Evolutionary conservation across 768 basidiomycete genomes (phyloP), one percentile per base, ranked within the genome.

Genomic region (Boletus speciosus): DNA sequence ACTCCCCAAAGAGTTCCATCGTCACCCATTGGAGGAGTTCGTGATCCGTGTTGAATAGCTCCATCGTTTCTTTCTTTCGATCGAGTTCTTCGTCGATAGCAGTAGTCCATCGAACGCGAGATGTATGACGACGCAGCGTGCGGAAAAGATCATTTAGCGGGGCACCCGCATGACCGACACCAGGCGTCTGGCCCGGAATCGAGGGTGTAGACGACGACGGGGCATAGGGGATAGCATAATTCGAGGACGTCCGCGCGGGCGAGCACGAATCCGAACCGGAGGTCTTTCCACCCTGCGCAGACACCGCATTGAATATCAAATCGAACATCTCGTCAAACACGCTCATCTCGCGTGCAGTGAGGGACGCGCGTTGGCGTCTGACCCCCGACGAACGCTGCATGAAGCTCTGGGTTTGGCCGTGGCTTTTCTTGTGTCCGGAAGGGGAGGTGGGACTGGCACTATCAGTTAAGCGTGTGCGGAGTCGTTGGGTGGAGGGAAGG

Each of bases 281-380:
- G 23, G 46, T 11, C 14, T 54, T 53, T n/a, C 47, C 55, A 9
- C 54, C 72, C 23, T 72, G 67, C 45, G 72, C 71, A 36, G 74
- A 71, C 53, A 75, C 76, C 15, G 80, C 79, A 44, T 81, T 74
- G 65, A 90, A 88, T 36, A 90, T 82, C 71, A 86, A 69, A 60
- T 82, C 76, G 60, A 90, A 88, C 80, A 90, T 86, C 31, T 85
- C 83, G 61, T 86, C 81, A 59, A 91, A 85, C 5, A 81, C 81
- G 53, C 64, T 76, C 53, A 78, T 76, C 71, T 91, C 90, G 42
- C 79, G 78, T 0, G 82, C 82, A 0, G 87, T 88, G 78, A 90
- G 82, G 19, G 81, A 73, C 57, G 86, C 83, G 27, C 76, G 77
- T 37, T 77, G 76, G 7, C 62, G 57, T 39, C 36, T 51, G 35